phyloP scores from a whole-genome alignment of 805 yeast genomes.

The Cyberlindnera euphorbiiphila region DNA sequence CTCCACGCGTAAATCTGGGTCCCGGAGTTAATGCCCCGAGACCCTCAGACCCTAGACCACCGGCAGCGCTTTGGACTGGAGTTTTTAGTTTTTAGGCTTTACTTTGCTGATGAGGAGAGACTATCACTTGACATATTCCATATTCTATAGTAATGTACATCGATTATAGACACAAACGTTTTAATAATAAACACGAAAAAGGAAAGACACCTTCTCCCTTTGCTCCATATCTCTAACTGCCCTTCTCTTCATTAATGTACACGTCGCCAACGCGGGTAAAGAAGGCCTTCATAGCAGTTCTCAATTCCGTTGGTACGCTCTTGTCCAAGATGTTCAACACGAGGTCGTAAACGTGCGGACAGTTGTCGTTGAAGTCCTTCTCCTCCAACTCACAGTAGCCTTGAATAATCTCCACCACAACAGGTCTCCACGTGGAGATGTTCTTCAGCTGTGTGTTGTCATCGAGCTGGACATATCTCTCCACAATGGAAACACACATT shows the following conservation, averaged over 20 bases:
- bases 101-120: too few species aligned
- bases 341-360: conserved; percentile 58
- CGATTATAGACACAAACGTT: too few species aligned
- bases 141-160: too few species aligned
- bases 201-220: too few species aligned
- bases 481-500: conserved; percentile 66
- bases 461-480: conserved; percentile 66
- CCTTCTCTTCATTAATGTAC: conserved; percentile 29
- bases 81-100: too few species aligned
- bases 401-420: conserved; percentile 79
- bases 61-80: too few species aligned
- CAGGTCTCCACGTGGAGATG: conserved; percentile 86
- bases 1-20: conserved; percentile 1
- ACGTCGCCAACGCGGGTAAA: conserved; percentile 53
- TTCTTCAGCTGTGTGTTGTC: conserved; percentile 75
- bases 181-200: too few species aligned
- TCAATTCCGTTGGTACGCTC: conserved; percentile 55
- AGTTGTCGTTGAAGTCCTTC: conserved; percentile 56
- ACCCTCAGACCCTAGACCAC: too few species aligned
- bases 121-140: too few species aligned
- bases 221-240: not conserved
- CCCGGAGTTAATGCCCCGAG: not conserved
- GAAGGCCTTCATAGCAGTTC: conserved; percentile 57
- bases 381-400: conserved; percentile 78
- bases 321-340: conserved; percentile 58